Base-by-base conservation (phyloP, 345 rosid genomes). In the Orychophragmus violaceus region DNA sequence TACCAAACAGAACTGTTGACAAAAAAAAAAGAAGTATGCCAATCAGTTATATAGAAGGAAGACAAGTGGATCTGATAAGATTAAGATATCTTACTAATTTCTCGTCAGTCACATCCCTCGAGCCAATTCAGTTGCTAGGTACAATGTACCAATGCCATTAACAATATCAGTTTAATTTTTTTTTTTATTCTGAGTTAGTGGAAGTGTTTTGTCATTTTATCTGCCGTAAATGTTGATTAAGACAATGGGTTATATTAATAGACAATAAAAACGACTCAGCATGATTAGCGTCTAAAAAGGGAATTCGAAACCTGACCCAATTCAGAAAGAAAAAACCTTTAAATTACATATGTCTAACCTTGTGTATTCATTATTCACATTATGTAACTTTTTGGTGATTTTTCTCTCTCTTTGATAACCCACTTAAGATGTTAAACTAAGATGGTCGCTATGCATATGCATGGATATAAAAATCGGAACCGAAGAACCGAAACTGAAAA, bases 231-330 rank as follows among this genome's bases (percentile, higher is more conserved):
- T 30, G 42, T 29, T 41, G 11, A 28, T 16, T 22, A 52, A 52
- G 14, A 61, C 22, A 39, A 28, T 27, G 13, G 29, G 19, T n/a
- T 53, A 42, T 37, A 48, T 35, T 59, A 59, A 49, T 8, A 49
- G 32, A 46, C 53, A 60, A 28, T 42, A 29, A 41, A 52, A 5
- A 13, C 14, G 42, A 13, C 42, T 56, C 42, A 56, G 62, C 68
- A 70, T 70, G 69, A 70, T 42, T 62, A 70, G 37, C 12, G 2
- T 62, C 49, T 2, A 53, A 42, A 70, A 54, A 62, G 69, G 67
- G 53, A 62, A 70, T 42, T 62, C 11, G 22, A 53, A 42, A 23
- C 27, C 37, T 54, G 62, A 32, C 56, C 69, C 63, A 42, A 53
- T 28, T n/a, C 49, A 70, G 68, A 39, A 60, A 60, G 32, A 41